These are phyloP conservation scores for Emericellopsis terricola DNA, from an alignment of 495 filamentous ascomycete genomes.

Conservation along the genomic window DNA sequence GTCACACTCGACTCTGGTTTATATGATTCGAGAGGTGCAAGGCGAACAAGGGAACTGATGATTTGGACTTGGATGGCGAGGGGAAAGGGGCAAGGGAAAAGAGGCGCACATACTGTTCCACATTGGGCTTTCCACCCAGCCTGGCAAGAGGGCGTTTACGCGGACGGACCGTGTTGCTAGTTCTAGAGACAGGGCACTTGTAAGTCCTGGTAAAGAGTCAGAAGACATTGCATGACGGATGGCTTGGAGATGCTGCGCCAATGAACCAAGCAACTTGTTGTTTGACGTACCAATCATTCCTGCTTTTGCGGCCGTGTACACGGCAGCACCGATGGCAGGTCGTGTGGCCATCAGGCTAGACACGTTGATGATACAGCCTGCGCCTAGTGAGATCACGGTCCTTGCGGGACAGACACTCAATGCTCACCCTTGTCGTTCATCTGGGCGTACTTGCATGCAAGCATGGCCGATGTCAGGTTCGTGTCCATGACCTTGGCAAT, in stretches of 20 bases:
- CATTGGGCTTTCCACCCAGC: slow-evolving; percentile 70
- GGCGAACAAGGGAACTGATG: too few species aligned
- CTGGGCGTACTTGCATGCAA: slow-evolving; percentile 36
- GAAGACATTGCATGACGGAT: too few species aligned
- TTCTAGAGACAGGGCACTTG: slow-evolving; percentile 50
- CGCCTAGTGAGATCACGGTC: neutral
- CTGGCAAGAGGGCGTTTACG: slow-evolving; percentile 68
- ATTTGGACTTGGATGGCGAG: too few species aligned
- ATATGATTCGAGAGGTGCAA: too few species aligned
- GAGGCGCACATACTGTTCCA: slow-evolving; percentile 34
- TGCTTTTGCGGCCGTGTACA: slow-evolving; percentile 68
- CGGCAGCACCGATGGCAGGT: slow-evolving; percentile 42
- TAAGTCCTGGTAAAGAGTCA: slow-evolving; percentile 38
- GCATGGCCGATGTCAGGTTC: slow-evolving; percentile 57
- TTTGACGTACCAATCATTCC: slow-evolving; percentile 45
- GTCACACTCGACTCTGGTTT: too few species aligned
- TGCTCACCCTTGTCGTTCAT: slow-evolving; percentile 32
- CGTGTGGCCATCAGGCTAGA: slow-evolving; percentile 51
- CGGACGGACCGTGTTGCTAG: slow-evolving; percentile 37
- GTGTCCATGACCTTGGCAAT: slow-evolving; percentile 37
- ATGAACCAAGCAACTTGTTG: too few species aligned
- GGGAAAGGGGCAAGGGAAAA: neutral
- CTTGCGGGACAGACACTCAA: neutral
- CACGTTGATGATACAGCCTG: slow-evolving; percentile 61
- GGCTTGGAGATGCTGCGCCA: too few species aligned